phyloP scores from a whole-genome alignment of 495 filamentous ascomycete species.

The Lindgomyces ingoldianus region DNA sequence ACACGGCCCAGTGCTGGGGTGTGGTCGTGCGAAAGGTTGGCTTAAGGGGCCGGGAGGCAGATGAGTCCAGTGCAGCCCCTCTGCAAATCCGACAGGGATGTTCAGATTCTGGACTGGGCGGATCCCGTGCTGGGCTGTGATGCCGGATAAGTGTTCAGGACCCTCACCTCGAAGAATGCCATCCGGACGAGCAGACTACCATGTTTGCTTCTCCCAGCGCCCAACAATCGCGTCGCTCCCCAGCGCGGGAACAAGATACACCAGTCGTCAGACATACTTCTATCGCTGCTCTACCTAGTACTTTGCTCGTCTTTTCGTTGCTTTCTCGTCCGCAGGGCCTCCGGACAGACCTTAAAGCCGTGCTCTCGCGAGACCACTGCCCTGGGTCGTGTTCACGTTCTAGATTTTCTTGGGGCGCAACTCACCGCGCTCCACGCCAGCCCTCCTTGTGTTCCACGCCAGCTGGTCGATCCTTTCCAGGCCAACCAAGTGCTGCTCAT shows the following conservation, averaged over 20 bases:
- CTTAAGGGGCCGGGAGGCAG: background rate
- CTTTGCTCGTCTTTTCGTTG: background rate
- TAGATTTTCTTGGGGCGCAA: slow-evolving; percentile 19
- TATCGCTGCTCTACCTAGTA: background rate
- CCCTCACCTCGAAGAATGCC: background rate
- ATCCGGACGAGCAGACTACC: background rate
- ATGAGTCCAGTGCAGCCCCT: background rate
- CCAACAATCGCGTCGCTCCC: background rate
- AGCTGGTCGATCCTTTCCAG: background rate
- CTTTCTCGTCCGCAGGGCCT: background rate
- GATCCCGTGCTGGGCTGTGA: background rate
- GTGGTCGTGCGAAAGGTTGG: background rate
- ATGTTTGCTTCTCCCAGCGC: background rate
- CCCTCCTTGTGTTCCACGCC: slow-evolving; percentile 13
- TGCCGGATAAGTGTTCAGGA: background rate
- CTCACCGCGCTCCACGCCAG: background rate
- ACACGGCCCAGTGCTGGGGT: background rate
- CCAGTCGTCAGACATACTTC: background rate
- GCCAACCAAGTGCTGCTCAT: slow-evolving; percentile 3
- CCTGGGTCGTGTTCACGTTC: slow-evolving; percentile 7
- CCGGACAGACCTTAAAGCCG: background rate
- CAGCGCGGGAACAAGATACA: background rate
- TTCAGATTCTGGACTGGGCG: background rate
- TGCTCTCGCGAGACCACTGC: background rate
- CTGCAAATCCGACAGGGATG: background rate